phyloP scores from a whole-genome alignment of 257 asterid genomes.

The Solanum okadae region DNA sequence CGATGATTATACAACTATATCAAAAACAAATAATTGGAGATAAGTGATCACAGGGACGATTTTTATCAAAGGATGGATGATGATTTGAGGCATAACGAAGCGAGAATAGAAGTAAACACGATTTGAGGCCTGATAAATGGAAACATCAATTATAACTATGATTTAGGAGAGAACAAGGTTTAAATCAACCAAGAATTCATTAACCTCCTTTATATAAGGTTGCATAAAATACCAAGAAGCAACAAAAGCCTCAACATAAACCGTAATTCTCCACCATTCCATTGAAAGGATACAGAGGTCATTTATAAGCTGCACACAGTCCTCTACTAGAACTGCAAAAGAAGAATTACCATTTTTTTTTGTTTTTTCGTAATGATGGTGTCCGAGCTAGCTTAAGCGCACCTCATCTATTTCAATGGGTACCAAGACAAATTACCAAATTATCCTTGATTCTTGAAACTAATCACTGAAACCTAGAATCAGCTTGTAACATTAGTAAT shows the following conservation, averaged over 20 bases:
- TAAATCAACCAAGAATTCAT: not conserved
- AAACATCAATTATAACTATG: not conserved
- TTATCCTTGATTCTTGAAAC: not conserved
- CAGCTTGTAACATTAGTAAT: not conserved
- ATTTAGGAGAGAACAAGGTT: not conserved
- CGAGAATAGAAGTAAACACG: not conserved
- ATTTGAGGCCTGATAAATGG: not conserved
- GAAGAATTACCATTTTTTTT: not conserved
- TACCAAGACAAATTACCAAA: not conserved
- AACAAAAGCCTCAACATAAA: not conserved
- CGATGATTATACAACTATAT: not conserved
- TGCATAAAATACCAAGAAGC: not conserved
- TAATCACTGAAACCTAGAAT: not conserved
- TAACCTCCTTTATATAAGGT: not conserved
- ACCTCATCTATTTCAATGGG: not conserved
- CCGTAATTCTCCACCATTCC: not conserved
- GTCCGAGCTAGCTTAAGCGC: rapidly evolving
- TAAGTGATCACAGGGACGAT: not conserved
- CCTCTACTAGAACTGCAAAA: not conserved
- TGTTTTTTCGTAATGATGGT: not conserved
- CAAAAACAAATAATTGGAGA: not conserved
- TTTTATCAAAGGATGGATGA: not conserved
- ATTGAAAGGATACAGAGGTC: not conserved
- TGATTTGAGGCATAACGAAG: not conserved
- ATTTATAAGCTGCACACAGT: not conserved